phyloP scores from a whole-genome alignment of 2,329 filamentous ascomycete genomes.

The Ploettnerulaceae sp. region DNA sequence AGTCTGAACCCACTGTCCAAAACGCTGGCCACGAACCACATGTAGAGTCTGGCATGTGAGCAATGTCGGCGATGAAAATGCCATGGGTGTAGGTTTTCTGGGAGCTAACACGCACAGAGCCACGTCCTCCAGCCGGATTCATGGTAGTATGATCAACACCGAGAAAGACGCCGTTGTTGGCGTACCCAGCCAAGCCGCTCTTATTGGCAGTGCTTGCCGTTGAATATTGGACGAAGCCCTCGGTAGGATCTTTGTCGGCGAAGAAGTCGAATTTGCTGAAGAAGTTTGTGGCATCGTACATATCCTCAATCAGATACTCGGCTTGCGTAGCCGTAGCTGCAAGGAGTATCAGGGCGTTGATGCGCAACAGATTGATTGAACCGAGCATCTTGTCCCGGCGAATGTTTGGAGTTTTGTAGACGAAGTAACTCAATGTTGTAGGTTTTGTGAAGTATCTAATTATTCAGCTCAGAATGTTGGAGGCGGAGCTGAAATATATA shows the following conservation, averaged over 20 bases:
- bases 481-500: too few species aligned
- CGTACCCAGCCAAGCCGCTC: conserved; percentile 42
- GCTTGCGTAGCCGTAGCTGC: conserved; percentile 27
- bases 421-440: conserved; percentile 6
- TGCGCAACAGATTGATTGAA: conserved; percentile 23
- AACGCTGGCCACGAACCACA: conserved; percentile 60
- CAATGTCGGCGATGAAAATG: conserved; percentile 53
- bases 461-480: too few species aligned
- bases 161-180: conserved; percentile 55
- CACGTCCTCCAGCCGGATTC: conserved; percentile 55
- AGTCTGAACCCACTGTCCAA: conserved; percentile 52
- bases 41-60: conserved; percentile 52
- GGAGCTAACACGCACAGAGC: conserved; percentile 62
- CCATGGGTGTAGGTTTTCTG: conserved; percentile 50
- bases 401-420: conserved; percentile 1
- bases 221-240: conserved; percentile 67
- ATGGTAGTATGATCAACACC: conserved; percentile 61
- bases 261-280: conserved; percentile 52
- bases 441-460: conserved; percentile 2
- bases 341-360: conserved; percentile 31
- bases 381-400: conserved; percentile 21
- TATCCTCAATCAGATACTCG: conserved; percentile 40
- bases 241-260: conserved; percentile 59
- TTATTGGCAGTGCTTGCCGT: conserved; percentile 48
- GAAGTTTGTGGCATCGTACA: conserved; percentile 41